Evolutionary conservation across 2,329 filamentous ascomycete species (phyloP).

Genomic region (Paramyrothecium roridum): DNA sequence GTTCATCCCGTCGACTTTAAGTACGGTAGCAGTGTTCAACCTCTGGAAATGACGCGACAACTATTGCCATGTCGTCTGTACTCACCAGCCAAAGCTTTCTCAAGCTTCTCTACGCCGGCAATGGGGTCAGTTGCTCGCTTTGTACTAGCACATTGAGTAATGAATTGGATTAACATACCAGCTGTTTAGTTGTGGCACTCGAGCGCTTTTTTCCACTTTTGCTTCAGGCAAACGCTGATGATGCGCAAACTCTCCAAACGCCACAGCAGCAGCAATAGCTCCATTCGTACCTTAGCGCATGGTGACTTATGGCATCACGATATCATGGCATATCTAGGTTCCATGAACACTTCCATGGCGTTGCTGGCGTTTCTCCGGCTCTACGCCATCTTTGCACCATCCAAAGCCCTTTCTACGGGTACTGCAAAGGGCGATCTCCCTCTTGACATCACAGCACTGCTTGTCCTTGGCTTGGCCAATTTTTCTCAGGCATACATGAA

Average conservation of each 20-base stretch:
- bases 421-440: constrained; percentile 10
- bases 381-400: constrained; percentile 8
- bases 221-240: constrained; percentile 10
- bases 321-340: constrained; percentile 18
- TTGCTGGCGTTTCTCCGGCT: constrained; percentile 14
- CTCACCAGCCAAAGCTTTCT: constrained; percentile 1
- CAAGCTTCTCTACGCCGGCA: constrained; percentile 14
- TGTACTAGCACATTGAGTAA: neutral
- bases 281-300: constrained; percentile 3
- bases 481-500: constrained; percentile 20
- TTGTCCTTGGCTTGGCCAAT: constrained; percentile 18
- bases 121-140: constrained; percentile 10
- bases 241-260: constrained; percentile 14
- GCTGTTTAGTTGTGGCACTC: neutral
- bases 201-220: constrained; percentile 15
- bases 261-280: constrained; percentile 4
- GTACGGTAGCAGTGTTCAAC: no score
- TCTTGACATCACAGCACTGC: constrained; percentile 13
- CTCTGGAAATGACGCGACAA: no score
- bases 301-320: constrained; percentile 21
- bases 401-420: constrained; percentile 7
- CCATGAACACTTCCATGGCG: constrained; percentile 15
- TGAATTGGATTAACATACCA: neutral
- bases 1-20: no score
- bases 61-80: neutral